Evolutionary conservation across 495 filamentous ascomycete genomes (phyloP).

Genomic region (Aspergillus indologenus): DNA sequence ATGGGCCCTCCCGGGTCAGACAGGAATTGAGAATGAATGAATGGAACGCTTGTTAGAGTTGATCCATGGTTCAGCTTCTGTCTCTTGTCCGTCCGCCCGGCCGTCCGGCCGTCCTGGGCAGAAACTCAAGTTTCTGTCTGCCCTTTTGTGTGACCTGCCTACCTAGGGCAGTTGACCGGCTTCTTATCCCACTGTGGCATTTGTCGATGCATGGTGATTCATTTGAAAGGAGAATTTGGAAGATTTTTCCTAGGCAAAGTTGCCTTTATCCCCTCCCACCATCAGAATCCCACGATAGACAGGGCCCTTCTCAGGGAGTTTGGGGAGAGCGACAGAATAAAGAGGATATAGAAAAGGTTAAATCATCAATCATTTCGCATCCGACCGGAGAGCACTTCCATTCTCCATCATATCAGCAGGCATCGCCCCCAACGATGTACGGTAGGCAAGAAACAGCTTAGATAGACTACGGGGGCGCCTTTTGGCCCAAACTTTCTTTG

Average conservation of each 20-base stretch:
- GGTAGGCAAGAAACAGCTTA: neutral
- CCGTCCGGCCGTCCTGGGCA: neutral
- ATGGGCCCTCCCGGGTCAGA: no score
- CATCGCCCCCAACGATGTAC: neutral
- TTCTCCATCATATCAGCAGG: neutral
- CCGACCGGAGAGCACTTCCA: neutral
- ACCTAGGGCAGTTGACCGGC: neutral
- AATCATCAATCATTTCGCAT: neutral
- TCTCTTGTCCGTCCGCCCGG: neutral
- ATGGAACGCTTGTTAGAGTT: neutral
- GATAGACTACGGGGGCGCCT: neutral
- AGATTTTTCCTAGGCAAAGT: no score
- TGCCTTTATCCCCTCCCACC: no score
- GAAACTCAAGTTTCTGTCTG: neutral
- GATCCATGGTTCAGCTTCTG: neutral
- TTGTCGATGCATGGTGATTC: neutral
- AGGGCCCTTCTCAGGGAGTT: no score
- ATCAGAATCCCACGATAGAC: no score
- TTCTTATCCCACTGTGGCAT: slow-evolving; percentile 6
- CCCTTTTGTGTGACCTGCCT: neutral
- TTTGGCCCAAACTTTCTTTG: neutral
- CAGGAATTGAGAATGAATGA: neutral
- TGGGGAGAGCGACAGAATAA: neutral
- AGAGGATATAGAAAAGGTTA: neutral
- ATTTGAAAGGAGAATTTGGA: no score